Percentiles rank a stretch among this genome's conserved stretches.
These are phyloP conservation scores for Sphagnum contortum DNA, from an alignment of 225 moss, liverwort and hornwort species.

Conservation along the genomic window DNA sequence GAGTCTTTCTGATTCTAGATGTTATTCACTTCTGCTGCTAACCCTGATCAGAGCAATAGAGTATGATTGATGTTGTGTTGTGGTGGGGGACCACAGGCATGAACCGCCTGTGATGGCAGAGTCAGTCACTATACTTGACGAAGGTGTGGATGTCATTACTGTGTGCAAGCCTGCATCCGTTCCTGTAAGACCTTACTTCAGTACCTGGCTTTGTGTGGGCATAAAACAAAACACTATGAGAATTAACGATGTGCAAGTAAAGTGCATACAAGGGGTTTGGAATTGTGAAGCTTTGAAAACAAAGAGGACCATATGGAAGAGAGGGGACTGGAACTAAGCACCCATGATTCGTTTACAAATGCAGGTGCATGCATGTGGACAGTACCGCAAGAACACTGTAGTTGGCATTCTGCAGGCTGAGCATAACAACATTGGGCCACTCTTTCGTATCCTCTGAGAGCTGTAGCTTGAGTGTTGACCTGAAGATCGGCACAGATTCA, in stretches of 20 bases:
- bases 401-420: conserved; percentile 83
- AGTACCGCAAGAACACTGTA: conserved; percentile 96
- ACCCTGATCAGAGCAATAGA: not conserved
- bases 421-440: conserved; percentile 57
- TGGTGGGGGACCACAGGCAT: conserved; percentile 48
- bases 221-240: not conserved
- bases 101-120: conserved; percentile 85
- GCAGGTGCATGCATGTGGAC: conserved; percentile 96
- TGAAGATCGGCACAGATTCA: not conserved
- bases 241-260: not conserved
- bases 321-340: not conserved
- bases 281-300: not conserved
- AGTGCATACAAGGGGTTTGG: no score
- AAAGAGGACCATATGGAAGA: not conserved
- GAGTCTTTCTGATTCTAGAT: no score
- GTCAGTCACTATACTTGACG: conserved; percentile 56
- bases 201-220: not conserved
- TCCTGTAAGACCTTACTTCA: conserved; percentile 49
- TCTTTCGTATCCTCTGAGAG: conserved; percentile 76
- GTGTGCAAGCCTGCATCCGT: conserved; percentile 91
- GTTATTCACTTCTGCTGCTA: no score
- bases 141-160: conserved; percentile 68
- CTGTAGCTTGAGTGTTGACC: no score
- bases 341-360: not conserved
- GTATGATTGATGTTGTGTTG: not conserved